Evolutionary conservation across 257 asterid genomes (phyloP), one percentile per base, ranked within the genome.

Genomic region (Capsicum pubescens): DNA sequence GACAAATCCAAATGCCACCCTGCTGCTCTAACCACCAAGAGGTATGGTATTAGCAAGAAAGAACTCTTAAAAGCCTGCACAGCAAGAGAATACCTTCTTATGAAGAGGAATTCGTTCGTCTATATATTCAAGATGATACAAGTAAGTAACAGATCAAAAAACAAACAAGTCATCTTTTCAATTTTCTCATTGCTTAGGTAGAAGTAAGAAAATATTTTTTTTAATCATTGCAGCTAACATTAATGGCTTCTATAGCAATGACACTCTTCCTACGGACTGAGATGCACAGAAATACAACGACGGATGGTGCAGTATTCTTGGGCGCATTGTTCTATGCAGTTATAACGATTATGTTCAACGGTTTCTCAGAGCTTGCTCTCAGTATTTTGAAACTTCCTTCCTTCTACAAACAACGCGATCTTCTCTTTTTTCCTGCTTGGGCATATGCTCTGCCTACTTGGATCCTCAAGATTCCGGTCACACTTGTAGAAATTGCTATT

Each of bases 341-440:
- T 8, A 7, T 90, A 36, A 86, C 83, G 86, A 83, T 90, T 61
- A 90, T 92, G 94, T 94, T 94, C 88, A 92, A 94, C 64, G 98
- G 97, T 15, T 90, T 91, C 86, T 90, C 95, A 72, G 95, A 94
- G 90, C 92, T 91, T 42, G 91, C 95, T 12, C 84, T 94, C 61
- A 92, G 93, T 54, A 93, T 94, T 42, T 15, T 90, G 81, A 94
- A 93, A 79, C 95, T 94, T 74, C 98, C 98, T 2, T 95, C 92
- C n/a, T 91, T 93, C 78, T 94, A 87, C 91, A 94, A 94, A 92
- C 98, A 94, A 83, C 61, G 98, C 26, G 98, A 94, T 87, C 93
- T 93, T 56, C 89, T 91, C 7, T 94, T 94, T 86, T 93, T 89
- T 44, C 97, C 98, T 71, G 86, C 98, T 1, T 93, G 97, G 98